phyloP scores from a whole-genome alignment of 2,329 filamentous ascomycete species.

The Fusarium fujikuroi region DNA sequence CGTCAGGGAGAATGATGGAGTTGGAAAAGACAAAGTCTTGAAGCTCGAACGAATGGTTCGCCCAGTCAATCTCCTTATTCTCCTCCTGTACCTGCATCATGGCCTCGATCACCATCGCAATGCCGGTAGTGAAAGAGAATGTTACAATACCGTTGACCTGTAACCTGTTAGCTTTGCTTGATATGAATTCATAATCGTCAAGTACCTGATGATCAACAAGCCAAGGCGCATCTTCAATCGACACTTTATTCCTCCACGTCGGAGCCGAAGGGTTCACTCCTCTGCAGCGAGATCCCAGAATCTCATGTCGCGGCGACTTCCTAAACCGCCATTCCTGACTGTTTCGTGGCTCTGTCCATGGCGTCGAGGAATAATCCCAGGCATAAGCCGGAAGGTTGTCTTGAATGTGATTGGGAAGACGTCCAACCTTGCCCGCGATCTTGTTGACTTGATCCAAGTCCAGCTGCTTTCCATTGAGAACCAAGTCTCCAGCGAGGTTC shows the following conservation, averaged over 20 bases:
- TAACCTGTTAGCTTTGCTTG: too few species aligned
- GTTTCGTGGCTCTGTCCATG: constrained; percentile 38
- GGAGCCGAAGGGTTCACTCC: constrained; percentile 41
- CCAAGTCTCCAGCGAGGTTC: constrained; percentile 35
- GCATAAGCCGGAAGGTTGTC: constrained; percentile 38
- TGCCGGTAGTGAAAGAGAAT: constrained; percentile 39
- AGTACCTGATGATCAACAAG: constrained; percentile 41
- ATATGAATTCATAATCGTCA: too few species aligned
- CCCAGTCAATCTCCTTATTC: constrained; percentile 34
- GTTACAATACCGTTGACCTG: constrained; percentile 41
- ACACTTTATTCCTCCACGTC: constrained; percentile 42
- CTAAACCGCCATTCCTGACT: constrained; percentile 41
- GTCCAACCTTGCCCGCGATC: constrained; percentile 13
- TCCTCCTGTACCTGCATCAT: constrained; percentile 42
- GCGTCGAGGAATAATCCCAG: constrained; percentile 41
- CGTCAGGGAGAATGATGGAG: constrained; percentile 41
- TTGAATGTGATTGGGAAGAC: constrained; percentile 37
- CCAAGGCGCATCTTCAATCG: constrained; percentile 40
- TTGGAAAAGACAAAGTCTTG: constrained; percentile 42
- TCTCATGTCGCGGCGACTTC: constrained; percentile 38
- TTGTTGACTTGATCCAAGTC: constrained; percentile 33
- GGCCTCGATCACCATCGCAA: constrained; percentile 40
- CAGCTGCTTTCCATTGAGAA: constrained; percentile 36
- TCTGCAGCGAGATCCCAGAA: constrained; percentile 38
- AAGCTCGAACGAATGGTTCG: constrained; percentile 32